Percentiles rank a stretch among this genome's conserved stretches.
Evolutionary conservation across 2,329 filamentous ascomycete genomes (phyloP).

Genomic region (Penicillium sp.): DNA sequence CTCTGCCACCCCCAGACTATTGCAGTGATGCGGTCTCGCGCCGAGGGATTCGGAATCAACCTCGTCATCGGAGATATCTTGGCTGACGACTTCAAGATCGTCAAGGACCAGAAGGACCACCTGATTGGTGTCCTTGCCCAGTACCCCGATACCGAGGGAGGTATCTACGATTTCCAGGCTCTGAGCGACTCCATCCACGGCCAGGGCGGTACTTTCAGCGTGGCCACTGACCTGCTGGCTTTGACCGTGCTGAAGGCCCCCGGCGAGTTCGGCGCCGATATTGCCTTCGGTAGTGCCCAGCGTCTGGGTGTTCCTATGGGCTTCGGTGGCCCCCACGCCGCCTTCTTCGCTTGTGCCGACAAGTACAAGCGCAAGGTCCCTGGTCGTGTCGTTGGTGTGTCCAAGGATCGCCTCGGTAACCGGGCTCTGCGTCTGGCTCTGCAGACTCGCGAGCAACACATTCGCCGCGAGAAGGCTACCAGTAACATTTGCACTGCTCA

Average conservation of each 20-base stretch:
- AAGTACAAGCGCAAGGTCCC: constrained; percentile 94
- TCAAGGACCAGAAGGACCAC: constrained; percentile 74
- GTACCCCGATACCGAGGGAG: constrained; percentile 86
- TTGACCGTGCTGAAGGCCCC: constrained; percentile 84
- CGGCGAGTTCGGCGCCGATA: constrained; percentile 91
- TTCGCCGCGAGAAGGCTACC: constrained; percentile 91
- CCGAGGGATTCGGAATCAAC: constrained; percentile 85
- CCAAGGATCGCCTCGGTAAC: constrained; percentile 82
- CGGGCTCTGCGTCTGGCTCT: constrained; percentile 79
- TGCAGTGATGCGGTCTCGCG: constrained; percentile 77
- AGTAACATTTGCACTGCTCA: constrained; percentile 98
- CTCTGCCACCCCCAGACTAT: constrained; percentile 82
- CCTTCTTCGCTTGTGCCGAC: constrained; percentile 89
- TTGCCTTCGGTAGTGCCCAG: constrained; percentile 91
- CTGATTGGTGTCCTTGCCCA: constrained; percentile 89
- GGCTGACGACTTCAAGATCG: constrained; percentile 59
- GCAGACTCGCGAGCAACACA: constrained; percentile 94
- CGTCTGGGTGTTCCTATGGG: constrained; percentile 89
- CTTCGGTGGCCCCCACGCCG: constrained; percentile 91
- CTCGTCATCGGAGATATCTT: constrained; percentile 72
- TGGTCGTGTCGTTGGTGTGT: constrained; percentile 83
- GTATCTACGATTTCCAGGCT: constrained; percentile 69
- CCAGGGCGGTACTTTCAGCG: constrained; percentile 75
- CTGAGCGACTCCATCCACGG: constrained; percentile 76
- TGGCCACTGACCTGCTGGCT: constrained; percentile 84